A percentile compares a stretch with the other conserved stretches of the same genome.
Evolutionary conservation across 495 filamentous ascomycete species (phyloP).

Genomic region (Beverwykella pulmonaria): DNA sequence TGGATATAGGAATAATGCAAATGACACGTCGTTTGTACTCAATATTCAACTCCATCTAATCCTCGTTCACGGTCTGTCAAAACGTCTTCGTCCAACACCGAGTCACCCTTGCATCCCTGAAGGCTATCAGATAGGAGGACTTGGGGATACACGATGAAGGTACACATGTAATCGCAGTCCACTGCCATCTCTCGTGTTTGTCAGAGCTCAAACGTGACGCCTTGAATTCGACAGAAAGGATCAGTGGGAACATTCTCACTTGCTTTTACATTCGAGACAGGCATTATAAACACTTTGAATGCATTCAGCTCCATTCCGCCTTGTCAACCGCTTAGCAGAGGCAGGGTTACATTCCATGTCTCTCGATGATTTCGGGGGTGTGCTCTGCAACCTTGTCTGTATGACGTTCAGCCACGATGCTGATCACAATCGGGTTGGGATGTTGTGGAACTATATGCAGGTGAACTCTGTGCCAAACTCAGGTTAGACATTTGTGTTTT

Average conservation of each 20-base stretch:
- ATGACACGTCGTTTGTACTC: not conserved
- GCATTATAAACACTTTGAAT: not conserved
- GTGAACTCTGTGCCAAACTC: not conserved
- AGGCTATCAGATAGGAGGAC: not conserved
- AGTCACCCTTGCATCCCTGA: not conserved
- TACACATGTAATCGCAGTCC: not conserved
- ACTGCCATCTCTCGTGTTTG: not conserved
- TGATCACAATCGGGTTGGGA: not conserved
- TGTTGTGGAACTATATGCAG: not conserved
- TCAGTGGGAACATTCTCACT: not conserved
- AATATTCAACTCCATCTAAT: not conserved
- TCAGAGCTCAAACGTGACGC: not conserved
- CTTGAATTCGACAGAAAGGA: not conserved
- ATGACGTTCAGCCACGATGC: constrained; percentile 7
- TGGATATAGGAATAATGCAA: not conserved
- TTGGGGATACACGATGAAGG: not conserved
- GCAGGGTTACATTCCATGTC: constrained; percentile 9
- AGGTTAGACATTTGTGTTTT: not conserved
- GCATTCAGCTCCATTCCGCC: not conserved
- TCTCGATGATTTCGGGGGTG: not conserved
- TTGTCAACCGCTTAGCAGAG: not conserved
- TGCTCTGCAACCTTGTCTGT: constrained; percentile 10
- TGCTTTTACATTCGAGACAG: not conserved
- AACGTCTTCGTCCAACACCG: not conserved
- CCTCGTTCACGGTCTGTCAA: not conserved